Conservation (phyloP, 768 basidiomycete species). For the Auriscalpium microsporum region DNA sequence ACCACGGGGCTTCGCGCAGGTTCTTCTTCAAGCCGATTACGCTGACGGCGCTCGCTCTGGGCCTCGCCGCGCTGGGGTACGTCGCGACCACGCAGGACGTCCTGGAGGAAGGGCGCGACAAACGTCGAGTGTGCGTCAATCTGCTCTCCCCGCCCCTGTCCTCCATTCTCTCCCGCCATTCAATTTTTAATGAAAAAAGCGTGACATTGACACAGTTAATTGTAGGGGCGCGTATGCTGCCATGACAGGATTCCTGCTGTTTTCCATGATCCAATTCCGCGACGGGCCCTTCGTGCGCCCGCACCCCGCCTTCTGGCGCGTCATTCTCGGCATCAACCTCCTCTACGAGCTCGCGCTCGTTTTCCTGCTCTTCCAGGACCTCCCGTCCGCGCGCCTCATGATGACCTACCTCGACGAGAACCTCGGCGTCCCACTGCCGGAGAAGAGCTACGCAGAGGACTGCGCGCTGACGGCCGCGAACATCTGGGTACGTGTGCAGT, state of each 20-base stretch:
- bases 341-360: conserved; percentile 78
- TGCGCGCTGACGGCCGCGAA: conserved; percentile 55
- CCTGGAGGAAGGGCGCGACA: conserved; percentile 76
- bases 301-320: conserved; percentile 81
- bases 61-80: conserved; percentile 65
- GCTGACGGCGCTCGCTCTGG: conserved; percentile 60
- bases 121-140: conserved; percentile 61
- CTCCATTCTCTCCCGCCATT: no score
- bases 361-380: conserved; percentile 80
- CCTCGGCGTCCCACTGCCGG: conserved; percentile 65
- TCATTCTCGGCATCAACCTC: conserved; percentile 71
- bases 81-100: conserved; percentile 78
- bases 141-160: not conserved
- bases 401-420: conserved; percentile 71
- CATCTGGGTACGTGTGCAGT: conserved; percentile 49
- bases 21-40: conserved; percentile 86
- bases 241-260: conserved; percentile 63
- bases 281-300: conserved; percentile 86
- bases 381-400: conserved; percentile 66
- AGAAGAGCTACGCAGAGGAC: conserved; percentile 82
- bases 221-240: conserved; percentile 70
- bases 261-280: conserved; percentile 83
- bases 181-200: no score
- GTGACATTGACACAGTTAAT: not conserved
- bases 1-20: conserved; percentile 26